Evolutionary conservation across 495 filamentous ascomycete species (phyloP).

Genomic region (Talaromyces adpressus): DNA sequence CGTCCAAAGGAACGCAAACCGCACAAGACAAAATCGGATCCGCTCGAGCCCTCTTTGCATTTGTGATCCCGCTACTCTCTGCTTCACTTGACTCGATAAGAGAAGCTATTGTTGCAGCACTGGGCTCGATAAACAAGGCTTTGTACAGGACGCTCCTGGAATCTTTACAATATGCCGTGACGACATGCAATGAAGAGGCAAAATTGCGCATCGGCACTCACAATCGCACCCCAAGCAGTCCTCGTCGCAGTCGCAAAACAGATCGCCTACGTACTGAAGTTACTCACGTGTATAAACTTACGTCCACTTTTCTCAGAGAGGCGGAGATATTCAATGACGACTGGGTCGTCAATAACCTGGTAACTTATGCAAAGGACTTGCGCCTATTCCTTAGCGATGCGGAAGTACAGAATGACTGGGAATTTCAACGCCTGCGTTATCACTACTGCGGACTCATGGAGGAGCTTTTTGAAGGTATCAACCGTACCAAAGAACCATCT

Average conservation of each 20-base stretch:
- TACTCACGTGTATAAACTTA: slow-evolving; percentile 90
- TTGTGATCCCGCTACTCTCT: slow-evolving; percentile 79
- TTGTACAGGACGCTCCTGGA: slow-evolving; percentile 92
- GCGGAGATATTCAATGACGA: slow-evolving; percentile 78
- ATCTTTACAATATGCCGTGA: slow-evolving; percentile 77
- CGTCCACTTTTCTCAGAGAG: slow-evolving; percentile 80
- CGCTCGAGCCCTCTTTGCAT: slow-evolving; percentile 80
- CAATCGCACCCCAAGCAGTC: slow-evolving; percentile 68
- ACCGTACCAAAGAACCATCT: slow-evolving; percentile 75
- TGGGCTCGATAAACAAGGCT: slow-evolving; percentile 91
- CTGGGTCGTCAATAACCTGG: slow-evolving; percentile 86
- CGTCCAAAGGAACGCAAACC: slow-evolving; percentile 63
- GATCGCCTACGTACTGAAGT: slow-evolving; percentile 88
- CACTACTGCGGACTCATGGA: slow-evolving; percentile 94
- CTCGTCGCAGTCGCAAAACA: slow-evolving; percentile 67
- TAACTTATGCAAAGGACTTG: slow-evolving; percentile 83
- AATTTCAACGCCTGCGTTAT: slow-evolving; percentile 83
- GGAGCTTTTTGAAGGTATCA: slow-evolving; percentile 85
- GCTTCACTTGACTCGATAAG: slow-evolving; percentile 69
- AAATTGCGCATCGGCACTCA: slow-evolving; percentile 71
- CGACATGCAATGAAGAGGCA: slow-evolving; percentile 78
- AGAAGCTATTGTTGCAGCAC: slow-evolving; percentile 82
- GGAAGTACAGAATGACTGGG: slow-evolving; percentile 93
- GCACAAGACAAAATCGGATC: slow-evolving; percentile 79
- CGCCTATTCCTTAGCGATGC: slow-evolving; percentile 89